Base-by-base conservation (phyloP, 75 land plant species). In the Sequoia sempervirens region DNA sequence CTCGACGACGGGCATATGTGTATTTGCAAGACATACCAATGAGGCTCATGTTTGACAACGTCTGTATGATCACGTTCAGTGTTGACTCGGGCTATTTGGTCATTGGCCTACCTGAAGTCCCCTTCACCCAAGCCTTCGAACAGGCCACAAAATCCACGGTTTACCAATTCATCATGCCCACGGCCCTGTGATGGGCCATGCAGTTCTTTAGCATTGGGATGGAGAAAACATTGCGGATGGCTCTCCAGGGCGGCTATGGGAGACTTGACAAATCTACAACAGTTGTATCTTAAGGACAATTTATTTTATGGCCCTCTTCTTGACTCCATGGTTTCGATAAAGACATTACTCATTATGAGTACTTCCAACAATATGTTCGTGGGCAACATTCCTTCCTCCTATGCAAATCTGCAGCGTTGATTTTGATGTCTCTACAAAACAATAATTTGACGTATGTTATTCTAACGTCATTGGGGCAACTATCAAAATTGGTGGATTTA, bases 51-150 rank as follows among this genome's bases (percentile, higher is more conserved):
- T 94, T 96, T 83, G 96, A 96, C 80, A 94, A 92, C 56, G 94
- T 96, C 3, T 96, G 96, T 87, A 93, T 92, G 92, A 87, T 93
- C 11, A 95, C 92, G 0, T 94, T 96, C 79, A 96, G 94, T 0
- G 90, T 87, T 8, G 98, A 96, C 80, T 92, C 98, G 2, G 94
- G 93, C 0, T 94, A 91, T 64, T 85, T 96, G 3, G 15, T 82
- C 2, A 88, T 82, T 1, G 92, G 89, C 0, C 84, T 96, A 36
- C 98, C 98, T 17, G 86, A 82, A 15, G 85, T 93, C 4, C 93
- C 96, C 13, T 94, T 96, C 66, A 94, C 98, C 15, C 61, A 50
- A 23, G 96, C 98, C 8, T 94, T 94, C 66, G 96, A 96, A 81
- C 88, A 89, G 1, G 98, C 94, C 2, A 92, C 94, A 0, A 92